phyloP scores from a whole-genome alignment of 2,329 filamentous ascomycete genomes.

The Trematosphaeria pertusa region DNA sequence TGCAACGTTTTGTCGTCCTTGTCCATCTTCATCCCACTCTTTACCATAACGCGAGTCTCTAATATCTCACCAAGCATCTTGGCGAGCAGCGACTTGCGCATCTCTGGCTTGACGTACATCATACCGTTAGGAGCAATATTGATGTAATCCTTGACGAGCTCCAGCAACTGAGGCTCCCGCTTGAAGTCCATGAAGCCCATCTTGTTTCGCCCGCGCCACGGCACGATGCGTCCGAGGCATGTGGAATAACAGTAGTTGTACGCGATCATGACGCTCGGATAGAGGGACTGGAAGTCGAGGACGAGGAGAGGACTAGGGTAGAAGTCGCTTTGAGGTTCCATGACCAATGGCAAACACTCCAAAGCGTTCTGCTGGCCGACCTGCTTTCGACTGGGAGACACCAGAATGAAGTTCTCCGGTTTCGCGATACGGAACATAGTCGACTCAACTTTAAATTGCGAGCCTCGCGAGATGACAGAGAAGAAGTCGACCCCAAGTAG shows the following conservation, averaged over 20 bases:
- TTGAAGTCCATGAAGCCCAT: conserved; percentile 93
- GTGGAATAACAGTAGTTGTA: conserved; percentile 99
- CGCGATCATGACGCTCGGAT: conserved; percentile 98
- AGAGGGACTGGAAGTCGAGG: conserved; percentile 93
- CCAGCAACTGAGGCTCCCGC: conserved; percentile 75
- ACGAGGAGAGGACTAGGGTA: conserved; percentile 90
- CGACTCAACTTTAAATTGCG: conserved; percentile 98
- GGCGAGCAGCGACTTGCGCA: conserved; percentile 88
- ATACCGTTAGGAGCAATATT: conserved; percentile 96
- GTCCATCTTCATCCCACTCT: conserved; percentile 93
- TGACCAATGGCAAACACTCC: conserved; percentile 92
- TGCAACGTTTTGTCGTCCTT: conserved; percentile 87
- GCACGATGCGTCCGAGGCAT: conserved; percentile 82
- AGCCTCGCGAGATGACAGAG: conserved; percentile 91
- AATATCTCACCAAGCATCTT: conserved; percentile 97
- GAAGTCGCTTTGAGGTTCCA: conserved; percentile 96
- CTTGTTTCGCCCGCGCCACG: conserved; percentile 91
- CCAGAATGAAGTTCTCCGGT: conserved; percentile 89
- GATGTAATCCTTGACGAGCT: conserved; percentile 81
- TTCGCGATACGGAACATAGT: conserved; percentile 99
- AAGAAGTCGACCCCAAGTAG: conserved; percentile 95
- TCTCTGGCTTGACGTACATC: conserved; percentile 86
- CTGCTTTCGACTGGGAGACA: conserved; percentile 89
- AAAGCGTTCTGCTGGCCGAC: conserved; percentile 93
- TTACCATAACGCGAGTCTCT: conserved; percentile 97